A percentile compares a stretch with the other conserved stretches of the same genome.
phyloP scores from a whole-genome alignment of 2,329 filamentous ascomycete genomes.

The Colletotrichum cereale region DNA sequence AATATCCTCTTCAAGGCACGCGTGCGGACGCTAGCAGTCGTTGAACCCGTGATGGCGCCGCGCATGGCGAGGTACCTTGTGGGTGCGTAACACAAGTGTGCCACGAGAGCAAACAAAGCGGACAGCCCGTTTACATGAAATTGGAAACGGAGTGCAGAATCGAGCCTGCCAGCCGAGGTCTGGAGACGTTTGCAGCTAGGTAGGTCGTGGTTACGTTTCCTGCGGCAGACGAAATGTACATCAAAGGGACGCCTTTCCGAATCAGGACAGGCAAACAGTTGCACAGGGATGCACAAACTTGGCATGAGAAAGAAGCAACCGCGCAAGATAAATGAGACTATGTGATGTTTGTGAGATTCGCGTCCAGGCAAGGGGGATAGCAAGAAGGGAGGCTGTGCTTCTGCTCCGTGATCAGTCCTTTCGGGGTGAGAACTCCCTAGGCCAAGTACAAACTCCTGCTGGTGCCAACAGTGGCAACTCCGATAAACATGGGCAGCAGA shows the following conservation, averaged over 20 bases:
- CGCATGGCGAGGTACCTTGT: constrained; percentile 6
- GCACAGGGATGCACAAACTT: constrained; percentile 8
- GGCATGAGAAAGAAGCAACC: not conserved
- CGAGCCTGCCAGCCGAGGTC: not conserved
- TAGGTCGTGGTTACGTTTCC: not conserved
- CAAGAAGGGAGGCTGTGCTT: not conserved
- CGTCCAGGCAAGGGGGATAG: not conserved
- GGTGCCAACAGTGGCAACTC: not conserved
- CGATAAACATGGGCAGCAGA: not conserved
- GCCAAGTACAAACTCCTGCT: not conserved
- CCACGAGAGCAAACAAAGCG: constrained; percentile 17
- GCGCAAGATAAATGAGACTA: not conserved
- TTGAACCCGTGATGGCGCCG: constrained; percentile 13
- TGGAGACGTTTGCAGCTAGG: constrained; percentile 11
- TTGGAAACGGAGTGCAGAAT: not conserved
- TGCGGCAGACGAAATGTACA: not conserved
- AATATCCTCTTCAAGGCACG: constrained; percentile 16
- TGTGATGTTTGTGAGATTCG: not conserved
- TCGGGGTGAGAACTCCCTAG: not conserved
- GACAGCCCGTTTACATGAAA: not conserved
- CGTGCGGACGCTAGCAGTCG: constrained; percentile 8
- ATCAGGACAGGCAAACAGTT: constrained; percentile 10
- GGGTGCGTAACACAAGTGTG: constrained; percentile 15
- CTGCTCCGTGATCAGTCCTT: not conserved
- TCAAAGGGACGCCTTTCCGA: not conserved